A percentile compares a stretch with the other conserved stretches of the same genome.
Evolutionary conservation across 106 monocot species (phyloP).

Genomic region (Cymbidium sinense): DNA sequence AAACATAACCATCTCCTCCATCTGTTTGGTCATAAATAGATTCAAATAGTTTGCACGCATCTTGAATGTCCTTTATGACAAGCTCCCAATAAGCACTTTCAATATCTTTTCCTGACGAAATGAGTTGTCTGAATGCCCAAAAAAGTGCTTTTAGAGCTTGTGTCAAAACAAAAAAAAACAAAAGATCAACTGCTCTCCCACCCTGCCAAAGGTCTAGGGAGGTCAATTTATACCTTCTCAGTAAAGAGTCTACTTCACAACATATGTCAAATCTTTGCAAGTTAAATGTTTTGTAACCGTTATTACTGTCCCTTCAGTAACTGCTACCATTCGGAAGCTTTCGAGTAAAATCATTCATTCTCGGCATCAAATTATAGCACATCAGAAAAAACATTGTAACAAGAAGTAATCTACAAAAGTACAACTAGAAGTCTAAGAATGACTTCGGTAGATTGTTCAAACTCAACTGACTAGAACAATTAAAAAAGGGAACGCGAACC

Average conservation of each 20-base stretch:
- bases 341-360: background rate
- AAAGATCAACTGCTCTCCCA: background rate
- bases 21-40: constrained; percentile 74
- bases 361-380: background rate
- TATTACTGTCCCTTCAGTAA: background rate
- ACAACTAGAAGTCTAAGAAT: background rate
- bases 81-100: constrained; percentile 94
- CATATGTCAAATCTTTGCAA: background rate
- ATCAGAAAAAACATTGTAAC: background rate
- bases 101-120: constrained; percentile 59
- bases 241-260: too few species aligned
- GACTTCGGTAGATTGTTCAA: background rate
- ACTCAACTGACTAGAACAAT: background rate
- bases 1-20: constrained; percentile 91
- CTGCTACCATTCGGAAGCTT: background rate
- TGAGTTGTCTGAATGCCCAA: constrained; percentile 46
- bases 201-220: background rate
- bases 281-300: background rate
- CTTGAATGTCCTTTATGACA: constrained; percentile 94
- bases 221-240: too few species aligned
- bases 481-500: background rate
- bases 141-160: background rate
- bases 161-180: background rate
- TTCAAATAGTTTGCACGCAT: constrained; percentile 94
- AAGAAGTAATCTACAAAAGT: background rate